Base-by-base conservation (phyloP, 1,284 basidiomycete species). In the Xanthoconium separans region DNA sequence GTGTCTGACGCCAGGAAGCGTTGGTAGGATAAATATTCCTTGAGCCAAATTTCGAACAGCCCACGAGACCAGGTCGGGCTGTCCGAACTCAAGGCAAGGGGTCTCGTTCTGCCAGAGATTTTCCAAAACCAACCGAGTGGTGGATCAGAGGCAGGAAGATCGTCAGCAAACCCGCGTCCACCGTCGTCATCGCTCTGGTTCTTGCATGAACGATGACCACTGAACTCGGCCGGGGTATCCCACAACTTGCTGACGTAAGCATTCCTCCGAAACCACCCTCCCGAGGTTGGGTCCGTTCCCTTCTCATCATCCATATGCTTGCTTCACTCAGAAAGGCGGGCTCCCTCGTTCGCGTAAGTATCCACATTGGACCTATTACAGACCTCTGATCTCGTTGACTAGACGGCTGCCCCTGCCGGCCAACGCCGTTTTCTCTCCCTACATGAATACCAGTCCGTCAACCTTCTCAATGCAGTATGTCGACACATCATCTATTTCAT, bases 401-500 rank as follows among this genome's bases (percentile, higher is more conserved):
- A 40, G 33, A 51, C 89, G 86, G 74, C 77, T 71, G 79, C 76
- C 65, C 84, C 82, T 82, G 83, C 82, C 65, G 82, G 85, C 71
- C 94, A 96, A 83, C 92, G 82, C 78, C 92, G 96, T 65, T 91
- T 89, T 75, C 85, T 99, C 66, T 97, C 94, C 45, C 96, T 99
- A 69, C 96, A 99, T 77, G 96, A 99, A 79, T 94, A 98, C 78
- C 94, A 98, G 73, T 97, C 95, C 51, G 91, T 98, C 74, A 87
- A 89, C 65, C 81, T 99, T 47, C 84, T 99, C 66, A 98, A 98
- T 79, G 87, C 91, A 62, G 95, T 95, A 57, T 45, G 64, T 20
- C 63, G 63, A 80, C 74, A 80, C 74, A 24, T 24, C 49, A 10
- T 40, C 20, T 34, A 29, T 37, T 47, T 51, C 24, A 13, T 13